Base-by-base conservation (phyloP, 1,139 yeast genomes). In the Hanseniaspora uvarum region DNA sequence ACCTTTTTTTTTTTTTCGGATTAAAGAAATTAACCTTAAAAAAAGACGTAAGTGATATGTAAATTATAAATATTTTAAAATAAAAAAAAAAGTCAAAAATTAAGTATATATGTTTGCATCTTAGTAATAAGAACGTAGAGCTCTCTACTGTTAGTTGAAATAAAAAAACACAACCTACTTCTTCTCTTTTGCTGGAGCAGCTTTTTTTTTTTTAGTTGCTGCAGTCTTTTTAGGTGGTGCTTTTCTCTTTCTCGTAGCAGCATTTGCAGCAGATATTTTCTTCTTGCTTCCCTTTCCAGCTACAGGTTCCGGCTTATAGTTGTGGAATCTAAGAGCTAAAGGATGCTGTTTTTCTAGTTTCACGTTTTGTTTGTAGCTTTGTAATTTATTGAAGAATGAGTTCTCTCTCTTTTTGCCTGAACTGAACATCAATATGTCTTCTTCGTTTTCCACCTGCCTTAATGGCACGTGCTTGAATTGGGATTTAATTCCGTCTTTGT, bases 321-420 rank as follows among this genome's bases (percentile, higher is more conserved):
- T 50, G n/a, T 50, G 53, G 30, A 40, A 50, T 18, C 53, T 43
- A 10, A 50, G 16, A 5, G 53, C 53, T 24, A 50, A 24, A 34
- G 48, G 53, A 43, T 50, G 53, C 16, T 50, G 53, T 14, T 50
- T 50, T 30, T 43, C 53, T 41, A 50, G 30, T 36, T 50, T 50
- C 10, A 50, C 53, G 34, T 50, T 50, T 28, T 50, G 48, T 19
- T 50, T 50, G 21, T 50, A 50, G 18, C 26, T 30, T 12, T 46
- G 41, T 14, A 50, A 30, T 23, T 50, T 50, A 16, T 50, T 50
- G 31, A 50, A 50, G 38, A 50, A 50, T 6, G 48, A 43, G 16
- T 16, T 37, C 5, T 50, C 53, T n/a, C 53, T 37, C 40, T 50
- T 50, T 30, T 50, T 50, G 5, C 24, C 18, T 12, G 39, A 43